Base-by-base conservation (phyloP, 2,329 filamentous ascomycete species). In the Exophiala alcalophila region DNA sequence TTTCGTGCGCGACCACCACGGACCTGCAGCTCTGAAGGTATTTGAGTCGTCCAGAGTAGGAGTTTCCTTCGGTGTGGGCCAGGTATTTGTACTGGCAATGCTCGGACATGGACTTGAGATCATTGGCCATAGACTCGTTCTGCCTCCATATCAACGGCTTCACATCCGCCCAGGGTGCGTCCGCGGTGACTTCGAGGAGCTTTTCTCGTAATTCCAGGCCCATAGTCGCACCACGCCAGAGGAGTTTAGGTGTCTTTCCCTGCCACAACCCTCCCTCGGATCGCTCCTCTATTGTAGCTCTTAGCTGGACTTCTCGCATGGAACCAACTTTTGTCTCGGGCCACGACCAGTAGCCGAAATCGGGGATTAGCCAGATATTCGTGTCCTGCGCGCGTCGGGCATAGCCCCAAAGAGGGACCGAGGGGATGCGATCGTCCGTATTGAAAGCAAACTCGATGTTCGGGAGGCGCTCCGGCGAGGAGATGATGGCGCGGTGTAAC, bases 51-150 rank as follows among this genome's bases (percentile, higher is more conserved):
- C 72, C 73, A 3, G 73, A 77, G 59, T 74, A 77, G 5, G 69
- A 73, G 26, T 68, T 68, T 0, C 73, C 74, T 57, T 77, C 74
- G 1, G 72, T 73, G 42, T 77, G 73, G 2, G 70, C 68, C 1
- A 76, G 64, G 53, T 70, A 78, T 60, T 73, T 72, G 54, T 76
- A 78, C 18, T 65, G 64, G 55, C 74, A 78, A 57, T 76, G 72
- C 27, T 77, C 72, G 28, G 72, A 67, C 33, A 76, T 73, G 1
- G 67, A 65, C 2, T 75, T 51, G 7, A 72, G 66, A 36, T 73
- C 67, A 29, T 61, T 57, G 4, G 60, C 56, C 27, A 68, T 59
- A 21, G 62, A 61, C 4, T 65, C 60, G 12, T 63, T 61, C 26
- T 67, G 56, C 20, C 60, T 60, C 67, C 69, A 72, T 42, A 66